These are phyloP conservation scores for Wolfiporia cocos DNA, from an alignment of 1,284 basidiomycete species.

Conservation along the genomic window DNA sequence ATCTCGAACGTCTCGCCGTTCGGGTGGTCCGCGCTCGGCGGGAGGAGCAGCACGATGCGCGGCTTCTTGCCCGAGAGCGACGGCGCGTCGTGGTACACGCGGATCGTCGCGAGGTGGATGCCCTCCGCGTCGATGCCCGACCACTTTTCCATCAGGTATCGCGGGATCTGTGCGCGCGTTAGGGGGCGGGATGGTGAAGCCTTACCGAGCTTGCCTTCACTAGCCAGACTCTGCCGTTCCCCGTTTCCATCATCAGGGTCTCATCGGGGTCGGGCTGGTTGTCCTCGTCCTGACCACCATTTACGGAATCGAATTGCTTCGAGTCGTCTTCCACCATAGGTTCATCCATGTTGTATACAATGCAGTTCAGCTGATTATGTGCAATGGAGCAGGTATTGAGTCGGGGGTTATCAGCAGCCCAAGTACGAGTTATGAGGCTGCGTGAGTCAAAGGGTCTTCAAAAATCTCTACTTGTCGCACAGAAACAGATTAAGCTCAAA, in stretches of 20 bases:
- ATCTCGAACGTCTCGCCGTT: conserved; percentile 65
- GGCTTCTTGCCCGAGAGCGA: conserved; percentile 41
- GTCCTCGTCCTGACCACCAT: conserved; percentile 45
- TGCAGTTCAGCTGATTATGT: too few relatives aligned
- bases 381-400: too few relatives aligned
- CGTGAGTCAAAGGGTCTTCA: too few relatives aligned
- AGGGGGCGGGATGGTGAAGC: not conserved
- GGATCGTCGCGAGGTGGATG: conserved; percentile 66
- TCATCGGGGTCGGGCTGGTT: conserved; percentile 72
- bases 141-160: conserved; percentile 69
- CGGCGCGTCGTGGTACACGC: conserved; percentile 53
- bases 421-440: not conserved
- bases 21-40: conserved; percentile 43
- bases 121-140: conserved; percentile 52
- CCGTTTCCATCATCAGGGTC: conserved; percentile 64
- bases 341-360: too few relatives aligned
- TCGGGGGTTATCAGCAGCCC: too few relatives aligned
- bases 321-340: conserved; percentile 45
- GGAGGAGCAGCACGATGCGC: conserved; percentile 63
- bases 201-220: conserved; percentile 53
- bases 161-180: conserved; percentile 46
- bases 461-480: too few relatives aligned
- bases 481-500: too few relatives aligned
- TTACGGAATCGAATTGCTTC: conserved; percentile 57
- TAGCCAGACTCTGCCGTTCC: conserved; percentile 70